phyloP scores from a whole-genome alignment of 805 yeast species.

The Suhomyces sp. region DNA sequence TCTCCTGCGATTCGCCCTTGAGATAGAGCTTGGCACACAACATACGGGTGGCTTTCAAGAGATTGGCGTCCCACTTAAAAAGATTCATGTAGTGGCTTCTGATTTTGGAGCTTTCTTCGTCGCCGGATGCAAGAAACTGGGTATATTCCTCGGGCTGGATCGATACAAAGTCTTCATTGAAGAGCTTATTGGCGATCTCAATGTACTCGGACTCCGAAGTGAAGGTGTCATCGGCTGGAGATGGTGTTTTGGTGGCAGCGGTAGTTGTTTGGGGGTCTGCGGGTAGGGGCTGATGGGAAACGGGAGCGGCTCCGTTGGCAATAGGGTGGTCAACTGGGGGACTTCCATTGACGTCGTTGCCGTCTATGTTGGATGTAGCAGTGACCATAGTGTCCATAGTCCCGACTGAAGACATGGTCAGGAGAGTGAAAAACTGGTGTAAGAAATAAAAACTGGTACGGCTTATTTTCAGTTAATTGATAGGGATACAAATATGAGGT shows the following conservation, averaged over 20 bases:
- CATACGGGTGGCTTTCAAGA: conserved; percentile 54
- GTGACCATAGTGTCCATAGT: conserved; percentile 11
- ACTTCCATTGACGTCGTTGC: background rate
- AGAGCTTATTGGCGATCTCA: conserved; percentile 36
- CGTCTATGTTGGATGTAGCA: conserved; percentile 6
- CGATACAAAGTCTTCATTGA: conserved; percentile 40
- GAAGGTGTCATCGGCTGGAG: background rate
- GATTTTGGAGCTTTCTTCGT: conserved; percentile 37
- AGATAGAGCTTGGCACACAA: conserved; percentile 68
- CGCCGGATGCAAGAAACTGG: conserved; percentile 38
- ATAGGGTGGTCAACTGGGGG: background rate
- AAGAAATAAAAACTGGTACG: background rate
- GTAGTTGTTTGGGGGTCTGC: background rate
- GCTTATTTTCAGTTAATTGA: background rate
- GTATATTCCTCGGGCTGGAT: conserved; percentile 44
- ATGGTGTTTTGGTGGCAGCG: background rate
- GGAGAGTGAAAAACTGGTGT: background rate
- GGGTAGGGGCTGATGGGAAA: background rate
- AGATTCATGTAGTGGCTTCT: conserved; percentile 45
- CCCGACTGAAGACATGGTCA: conserved; percentile 10
- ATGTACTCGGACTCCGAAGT: conserved; percentile 17
- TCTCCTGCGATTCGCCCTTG: conserved; percentile 79
- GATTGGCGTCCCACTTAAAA: conserved; percentile 47
- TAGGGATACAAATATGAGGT: background rate
- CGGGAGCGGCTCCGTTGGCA: background rate